A percentile compares a stretch with the other conserved stretches of the same genome.
phyloP scores from a whole-genome alignment of 768 basidiomycete species.

The Tulasnella sp. region DNA sequence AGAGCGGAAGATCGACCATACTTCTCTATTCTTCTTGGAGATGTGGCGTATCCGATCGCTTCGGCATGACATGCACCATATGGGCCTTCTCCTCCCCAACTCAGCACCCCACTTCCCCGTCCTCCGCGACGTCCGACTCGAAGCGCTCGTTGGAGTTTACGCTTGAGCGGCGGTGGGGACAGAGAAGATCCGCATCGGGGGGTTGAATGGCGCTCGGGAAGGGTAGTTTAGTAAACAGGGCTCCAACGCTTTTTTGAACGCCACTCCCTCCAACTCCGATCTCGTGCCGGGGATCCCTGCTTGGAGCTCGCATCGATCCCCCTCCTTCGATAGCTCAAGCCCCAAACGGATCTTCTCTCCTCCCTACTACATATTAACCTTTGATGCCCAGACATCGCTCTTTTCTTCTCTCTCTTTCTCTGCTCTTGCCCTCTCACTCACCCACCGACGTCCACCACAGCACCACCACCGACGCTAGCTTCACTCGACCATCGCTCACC shows the following conservation, averaged over 20 bases:
- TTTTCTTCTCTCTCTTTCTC: background rate
- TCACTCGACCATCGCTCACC: too few relatives aligned
- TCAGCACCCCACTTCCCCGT: background rate
- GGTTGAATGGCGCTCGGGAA: background rate
- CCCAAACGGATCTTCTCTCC: background rate
- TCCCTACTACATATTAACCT: background rate
- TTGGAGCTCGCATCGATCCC: background rate
- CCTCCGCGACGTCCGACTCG: background rate
- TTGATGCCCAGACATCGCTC: background rate
- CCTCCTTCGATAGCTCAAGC: background rate
- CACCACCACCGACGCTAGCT: background rate
- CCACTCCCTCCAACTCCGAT: background rate
- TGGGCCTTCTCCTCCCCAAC: background rate
- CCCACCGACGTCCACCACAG: background rate
- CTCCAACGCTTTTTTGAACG: background rate
- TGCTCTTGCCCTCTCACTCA: background rate
- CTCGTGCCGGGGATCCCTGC: background rate
- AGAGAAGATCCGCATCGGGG: background rate
- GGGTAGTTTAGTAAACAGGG: background rate
- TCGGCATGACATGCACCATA: background rate
- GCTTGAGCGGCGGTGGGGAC: too few relatives aligned
- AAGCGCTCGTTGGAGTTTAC: background rate
- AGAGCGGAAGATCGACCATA: background rate
- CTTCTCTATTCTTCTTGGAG: background rate
- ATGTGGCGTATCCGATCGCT: background rate